Conservation (phyloP, 148 eudicot genomes). For the Rhododendron ovatum region DNA sequence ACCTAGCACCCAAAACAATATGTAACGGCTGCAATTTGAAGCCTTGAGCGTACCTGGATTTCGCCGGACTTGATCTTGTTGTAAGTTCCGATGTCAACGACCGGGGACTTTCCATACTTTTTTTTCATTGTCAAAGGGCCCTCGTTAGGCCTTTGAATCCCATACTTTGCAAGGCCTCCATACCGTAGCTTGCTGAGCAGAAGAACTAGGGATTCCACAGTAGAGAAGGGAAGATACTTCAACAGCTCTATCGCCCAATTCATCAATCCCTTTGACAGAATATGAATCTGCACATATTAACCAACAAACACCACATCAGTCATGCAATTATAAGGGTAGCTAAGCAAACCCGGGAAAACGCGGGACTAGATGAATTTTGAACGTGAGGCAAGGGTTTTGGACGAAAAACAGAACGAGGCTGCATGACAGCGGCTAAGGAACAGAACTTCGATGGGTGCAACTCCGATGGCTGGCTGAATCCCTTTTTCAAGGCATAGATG, state of each 20-base stretch:
- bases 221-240: constrained; percentile 28
- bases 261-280: constrained; percentile 44
- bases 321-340: too few relatives aligned
- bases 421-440: too few relatives aligned
- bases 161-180: constrained; percentile 62
- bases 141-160: constrained; percentile 50
- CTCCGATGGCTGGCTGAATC: too few relatives aligned
- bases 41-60: constrained; percentile 46
- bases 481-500: too few relatives aligned
- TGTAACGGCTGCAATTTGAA: neutral
- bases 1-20: neutral
- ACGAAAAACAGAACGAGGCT: too few relatives aligned
- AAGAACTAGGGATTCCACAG: constrained; percentile 51
- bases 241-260: constrained; percentile 27
- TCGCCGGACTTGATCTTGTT: constrained; percentile 49
- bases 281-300: constrained; percentile 46
- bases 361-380: too few relatives aligned
- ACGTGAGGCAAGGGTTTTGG: too few relatives aligned
- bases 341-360: too few relatives aligned
- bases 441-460: too few relatives aligned
- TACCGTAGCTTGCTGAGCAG: constrained; percentile 46
- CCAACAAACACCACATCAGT: neutral
- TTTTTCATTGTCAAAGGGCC: constrained; percentile 59
- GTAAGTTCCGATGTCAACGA: constrained; percentile 58
- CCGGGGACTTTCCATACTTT: constrained; percentile 61